These are phyloP conservation scores for Penicillium alfredii DNA, from an alignment of 495 filamentous ascomycete genomes.

Conservation along the genomic window DNA sequence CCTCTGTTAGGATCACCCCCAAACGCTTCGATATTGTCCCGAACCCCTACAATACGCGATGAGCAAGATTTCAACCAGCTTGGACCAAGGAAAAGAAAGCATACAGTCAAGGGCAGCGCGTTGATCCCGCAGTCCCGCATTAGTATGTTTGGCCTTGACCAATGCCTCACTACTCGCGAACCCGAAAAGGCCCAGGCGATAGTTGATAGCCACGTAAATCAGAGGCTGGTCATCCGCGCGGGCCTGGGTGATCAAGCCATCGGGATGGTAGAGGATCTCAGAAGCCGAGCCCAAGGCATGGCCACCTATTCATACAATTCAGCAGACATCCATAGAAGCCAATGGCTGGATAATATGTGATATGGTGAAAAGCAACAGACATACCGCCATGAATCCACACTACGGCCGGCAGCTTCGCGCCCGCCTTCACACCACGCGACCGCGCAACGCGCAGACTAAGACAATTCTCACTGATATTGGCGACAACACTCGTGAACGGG, in stretches of 20 bases:
- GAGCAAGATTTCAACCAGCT: not conserved
- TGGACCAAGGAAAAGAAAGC: not conserved
- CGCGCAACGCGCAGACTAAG: conserved; percentile 34
- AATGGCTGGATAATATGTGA: too few relatives aligned
- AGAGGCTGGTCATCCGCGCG: conserved; percentile 28
- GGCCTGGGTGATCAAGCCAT: conserved; percentile 35
- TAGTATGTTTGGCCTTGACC: conserved; percentile 14
- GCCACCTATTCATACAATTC: too few relatives aligned
- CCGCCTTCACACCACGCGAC: conserved; percentile 10
- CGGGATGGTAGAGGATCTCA: conserved; percentile 30
- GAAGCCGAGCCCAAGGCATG: conserved; percentile 29
- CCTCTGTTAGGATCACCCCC: conserved; percentile 26
- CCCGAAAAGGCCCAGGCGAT: conserved; percentile 35
- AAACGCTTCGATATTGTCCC: conserved; percentile 27
- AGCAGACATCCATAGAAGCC: too few relatives aligned
- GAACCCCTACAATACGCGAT: conserved; percentile 18
- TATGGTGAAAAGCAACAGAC: too few relatives aligned
- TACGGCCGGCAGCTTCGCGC: conserved; percentile 29
- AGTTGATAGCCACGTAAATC: conserved; percentile 40
- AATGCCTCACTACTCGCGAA: conserved; percentile 21
- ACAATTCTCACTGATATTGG: conserved; percentile 37
- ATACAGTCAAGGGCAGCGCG: conserved; percentile 25
- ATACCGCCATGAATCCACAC: too few relatives aligned
- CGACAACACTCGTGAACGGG: conserved; percentile 26
- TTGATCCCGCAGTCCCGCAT: conserved; percentile 25